Base-by-base conservation (phyloP, 805 yeast genomes). In the Lipomyces sp. region DNA sequence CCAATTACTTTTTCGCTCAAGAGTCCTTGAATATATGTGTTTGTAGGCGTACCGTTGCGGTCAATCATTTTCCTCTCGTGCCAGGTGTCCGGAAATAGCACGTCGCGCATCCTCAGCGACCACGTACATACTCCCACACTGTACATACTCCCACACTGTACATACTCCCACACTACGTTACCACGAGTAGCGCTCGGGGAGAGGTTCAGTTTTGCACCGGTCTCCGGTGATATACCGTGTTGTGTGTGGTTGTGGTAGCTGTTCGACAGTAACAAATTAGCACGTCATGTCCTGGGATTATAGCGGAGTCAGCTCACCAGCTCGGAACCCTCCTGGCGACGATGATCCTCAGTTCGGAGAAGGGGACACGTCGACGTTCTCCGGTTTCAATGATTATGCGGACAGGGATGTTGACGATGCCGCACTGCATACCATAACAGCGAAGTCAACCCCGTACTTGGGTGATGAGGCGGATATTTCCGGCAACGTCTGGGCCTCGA, bases 281-380 rank as follows among this genome's bases (percentile, higher is more conserved):
- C 48, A 6, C 15, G 48, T 42, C 34, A 51, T 51, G 54, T 51
- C 34, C 15, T 29, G 54, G 54, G 15, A 51, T 34, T 11, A 51
- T 13, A 29, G 34, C 11, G 34, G 2, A 15, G 8, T 51, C 18
- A 51, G 35, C 34, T 51, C 54, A 15, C 32, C 58, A 18, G 45
- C 58, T 15, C 32, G 24, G 58, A 13, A 30, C 10, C 24, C 39
- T 13, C 8, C 58, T 11, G 18, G 11, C 42, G 58, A 24, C 42
- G 35, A 55, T 32, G 58, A 55, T 55, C 58, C 45, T 24, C 24
- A 55, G 29, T 34, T 55, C 11, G 58, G 24, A 11, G 30, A 34
- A 24, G 58, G 30, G 58, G 48, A 30, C 33, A 55, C 24, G 34
- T 51, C 29, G 32, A 24, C 35, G 15, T 24, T 32, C 24, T 2